These are phyloP conservation scores for Lecanicillium sp. DNA, from an alignment of 2,329 filamentous ascomycete genomes.

Conservation along the genomic window DNA sequence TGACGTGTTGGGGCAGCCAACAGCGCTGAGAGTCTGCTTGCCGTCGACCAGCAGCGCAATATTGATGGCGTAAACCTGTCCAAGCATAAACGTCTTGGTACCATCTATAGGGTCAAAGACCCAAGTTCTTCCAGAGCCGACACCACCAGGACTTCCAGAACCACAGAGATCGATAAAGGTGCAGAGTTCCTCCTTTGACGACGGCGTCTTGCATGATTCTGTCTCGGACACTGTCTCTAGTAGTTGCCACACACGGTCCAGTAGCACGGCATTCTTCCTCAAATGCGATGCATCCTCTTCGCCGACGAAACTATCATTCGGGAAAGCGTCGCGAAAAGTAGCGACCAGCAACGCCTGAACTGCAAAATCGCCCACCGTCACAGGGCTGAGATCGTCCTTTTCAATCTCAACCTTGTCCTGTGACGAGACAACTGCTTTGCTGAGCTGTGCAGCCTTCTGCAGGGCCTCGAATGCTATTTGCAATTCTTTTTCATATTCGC, in stretches of 20 bases:
- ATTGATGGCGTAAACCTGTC: slow-evolving; percentile 50
- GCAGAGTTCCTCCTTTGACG: slow-evolving; percentile 37
- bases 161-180: slow-evolving; percentile 45
- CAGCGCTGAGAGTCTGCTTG: slow-evolving; percentile 39
- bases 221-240: slow-evolving; percentile 21
- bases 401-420: slow-evolving; percentile 41
- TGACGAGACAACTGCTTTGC: slow-evolving; percentile 36
- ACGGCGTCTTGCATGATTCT: slow-evolving; percentile 20
- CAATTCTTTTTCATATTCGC: slow-evolving; percentile 33
- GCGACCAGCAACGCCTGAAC: slow-evolving; percentile 47
- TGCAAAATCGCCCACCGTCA: slow-evolving; percentile 52
- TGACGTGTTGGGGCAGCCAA: slow-evolving; percentile 39
- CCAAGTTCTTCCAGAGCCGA: slow-evolving; percentile 36
- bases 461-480: slow-evolving; percentile 32
- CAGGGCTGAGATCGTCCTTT: slow-evolving; percentile 48
- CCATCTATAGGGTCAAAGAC: slow-evolving; percentile 55
- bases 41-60: slow-evolving; percentile 43
- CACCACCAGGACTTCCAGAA: slow-evolving; percentile 24
- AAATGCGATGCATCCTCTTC: slow-evolving; percentile 46
- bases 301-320: slow-evolving; percentile 42
- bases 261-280: slow-evolving; percentile 30
- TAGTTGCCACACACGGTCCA: slow-evolving; percentile 39
- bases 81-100: slow-evolving; percentile 46
- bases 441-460: slow-evolving; percentile 38
- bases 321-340: slow-evolving; percentile 41